Base-by-base conservation (phyloP, 2,329 filamentous ascomycete species). In the Colletotrichum tamarilloi region DNA sequence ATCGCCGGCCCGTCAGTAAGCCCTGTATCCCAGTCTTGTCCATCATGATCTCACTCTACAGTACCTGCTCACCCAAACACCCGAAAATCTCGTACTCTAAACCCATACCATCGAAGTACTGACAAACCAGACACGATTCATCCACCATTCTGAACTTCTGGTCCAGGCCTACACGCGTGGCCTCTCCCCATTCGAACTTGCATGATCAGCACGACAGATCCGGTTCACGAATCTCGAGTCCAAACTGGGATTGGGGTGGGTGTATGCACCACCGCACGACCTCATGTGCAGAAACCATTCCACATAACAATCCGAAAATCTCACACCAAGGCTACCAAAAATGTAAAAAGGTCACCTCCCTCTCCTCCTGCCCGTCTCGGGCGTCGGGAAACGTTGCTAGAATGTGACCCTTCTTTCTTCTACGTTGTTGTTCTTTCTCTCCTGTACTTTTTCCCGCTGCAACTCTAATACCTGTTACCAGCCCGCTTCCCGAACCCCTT, bases 321-420 rank as follows among this genome's bases (percentile, higher is more conserved):
- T 14, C 19, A 6, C 42, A 28, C 26, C 3, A 4, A 28, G 5
- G 16, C 28, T 24, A 4, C 6, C 1, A 52, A 32, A 32, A 49
- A 49, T 57, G n/a, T 35, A 35, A 57, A 67, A 67, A 19, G 26
- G 12, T n/a, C 42, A 49, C 0, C 42, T 22, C 26, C 60, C 53
- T 59, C 57, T 3, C 32, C 9, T 52, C 28, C 56, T 67, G 56
- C 55, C 42, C 64, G 56, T 53, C 12, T 14, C 64, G 64, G 64
- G 64, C 64, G 26, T 57, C 55, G 19, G 28, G 12, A 6, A 19
- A 38, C 24, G 2, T 22, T 8, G 16, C 19, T 49, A 11, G 42
- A 49, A 49, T 22, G 42, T 22, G 35, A 38, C 28, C 8, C 38
- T 28, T 22, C 12, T 28, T n/a, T 16, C 12, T 42, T 59, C 19